phyloP scores from a whole-genome alignment of 306 rosid species.

The Styphnolobium japonicum region DNA sequence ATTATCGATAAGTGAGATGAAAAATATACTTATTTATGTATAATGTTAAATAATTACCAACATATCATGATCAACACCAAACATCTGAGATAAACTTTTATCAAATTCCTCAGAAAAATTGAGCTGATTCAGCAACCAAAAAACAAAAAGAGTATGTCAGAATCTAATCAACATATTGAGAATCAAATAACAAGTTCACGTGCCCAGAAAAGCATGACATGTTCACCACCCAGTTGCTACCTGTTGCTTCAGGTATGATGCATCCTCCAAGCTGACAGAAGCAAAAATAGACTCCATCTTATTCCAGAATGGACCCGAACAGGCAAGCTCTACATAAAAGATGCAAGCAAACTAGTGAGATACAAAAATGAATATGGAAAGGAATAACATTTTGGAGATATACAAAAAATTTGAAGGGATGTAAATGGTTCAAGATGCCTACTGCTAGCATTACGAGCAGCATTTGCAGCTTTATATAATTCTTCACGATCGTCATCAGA shows the following conservation, averaged over 20 bases:
- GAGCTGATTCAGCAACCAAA: conserved; percentile 52
- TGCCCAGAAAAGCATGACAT: neutral
- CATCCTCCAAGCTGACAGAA: conserved; percentile 60
- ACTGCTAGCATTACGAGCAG: conserved; percentile 72
- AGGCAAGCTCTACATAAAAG: conserved; percentile 58
- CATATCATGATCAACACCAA: conserved; percentile 51
- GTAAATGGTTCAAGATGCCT: conserved; percentile 42
- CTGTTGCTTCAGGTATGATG: conserved; percentile 74
- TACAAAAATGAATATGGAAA: conserved; percentile 5
- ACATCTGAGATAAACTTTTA: conserved; percentile 55
- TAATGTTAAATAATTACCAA: conserved; percentile 45
- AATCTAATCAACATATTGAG: conserved; percentile 2
- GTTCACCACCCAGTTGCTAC: conserved; percentile 44
- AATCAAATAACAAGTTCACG: conserved; percentile 13
- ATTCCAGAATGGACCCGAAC: conserved; percentile 80
- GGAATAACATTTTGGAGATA: conserved; percentile 3
- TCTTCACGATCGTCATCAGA: conserved; percentile 82
- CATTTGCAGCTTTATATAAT: conserved; percentile 63
- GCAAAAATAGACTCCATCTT: conserved; percentile 71
- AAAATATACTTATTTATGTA: conserved; percentile 15
- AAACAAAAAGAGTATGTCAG: conserved; percentile 24
- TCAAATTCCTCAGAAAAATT: conserved; percentile 63
- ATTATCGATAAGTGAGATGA: conserved; percentile 12
- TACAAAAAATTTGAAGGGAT: neutral
- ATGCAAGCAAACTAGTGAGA: conserved; percentile 29